Base-by-base conservation (phyloP, 1,284 basidiomycete genomes). In the Cystobasidium slooffiae region DNA sequence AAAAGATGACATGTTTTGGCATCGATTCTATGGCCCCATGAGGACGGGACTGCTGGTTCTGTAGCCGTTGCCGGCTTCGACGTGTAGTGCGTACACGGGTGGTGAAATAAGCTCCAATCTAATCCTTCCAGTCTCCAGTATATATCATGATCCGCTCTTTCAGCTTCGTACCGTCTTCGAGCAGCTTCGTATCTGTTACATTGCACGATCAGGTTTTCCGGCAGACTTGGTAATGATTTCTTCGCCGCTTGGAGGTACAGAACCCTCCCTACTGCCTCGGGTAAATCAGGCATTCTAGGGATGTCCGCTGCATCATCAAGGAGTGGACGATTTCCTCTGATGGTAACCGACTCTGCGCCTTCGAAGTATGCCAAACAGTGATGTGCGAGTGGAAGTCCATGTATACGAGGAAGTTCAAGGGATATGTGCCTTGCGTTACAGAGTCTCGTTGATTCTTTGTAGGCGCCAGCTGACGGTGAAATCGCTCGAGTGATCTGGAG, bases 281-380 rank as follows among this genome's bases (percentile, higher is more conserved):
- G 56, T 39, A n/a, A 31, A 39, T 41, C n/a, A 9, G 39, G 37
- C n/a, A 14, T 6, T 59, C 43, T 39, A 22, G 56, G 56, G 7
- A 14, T 20, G n/a, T 18, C 31, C 1, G 14, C 39, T n/a, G 39
- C 56, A 43, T 59, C 14, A 41, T 31, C 6, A 18, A 39, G 37
- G 12, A 59, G 39, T 9, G 56, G 56, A 10, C 37, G 43, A n/a
- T 41, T 59, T 6, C 56, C 56, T 59, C 56, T 31, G n/a, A 59
- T 43, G 22, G 39, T 41, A 10, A 59, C 8, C 5, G n/a, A 12
- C 43, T 59, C 56, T 18, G 56, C 56, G 39, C 37, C 39, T 16
- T 41, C 12, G n/a, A 59, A 59, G 56, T 41, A 59, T n/a, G 56
- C 56, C n/a, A 59, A 39, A n/a, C 10, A n/a, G 43, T 59, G 39